A percentile compares a stretch with the other conserved stretches of the same genome.
Evolutionary conservation across 176 grass and related monocot species (phyloP).

Genomic region (Lolium rigidum): DNA sequence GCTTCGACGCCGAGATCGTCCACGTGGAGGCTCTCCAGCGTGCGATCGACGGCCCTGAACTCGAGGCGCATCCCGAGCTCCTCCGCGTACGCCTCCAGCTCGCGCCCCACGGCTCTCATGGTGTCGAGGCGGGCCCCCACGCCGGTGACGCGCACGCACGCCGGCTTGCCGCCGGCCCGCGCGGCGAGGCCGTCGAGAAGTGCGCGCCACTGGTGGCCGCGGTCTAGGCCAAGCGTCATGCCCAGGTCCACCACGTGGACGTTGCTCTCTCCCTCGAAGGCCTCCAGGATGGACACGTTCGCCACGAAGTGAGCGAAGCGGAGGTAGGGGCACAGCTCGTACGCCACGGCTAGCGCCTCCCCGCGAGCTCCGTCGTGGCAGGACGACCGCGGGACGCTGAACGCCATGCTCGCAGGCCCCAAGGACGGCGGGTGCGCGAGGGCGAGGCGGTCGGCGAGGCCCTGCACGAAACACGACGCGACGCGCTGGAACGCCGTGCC

Average conservation of each 20-base stretch:
- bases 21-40: slow-evolving; percentile 54
- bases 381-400: slow-evolving; percentile 47
- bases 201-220: slow-evolving; percentile 59
- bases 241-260: slow-evolving; percentile 74
- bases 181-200: slow-evolving; percentile 59
- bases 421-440: slow-evolving; percentile 59
- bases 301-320: slow-evolving; percentile 81
- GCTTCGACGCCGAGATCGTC: slow-evolving; percentile 48
- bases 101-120: slow-evolving; percentile 48
- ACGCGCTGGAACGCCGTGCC: slow-evolving; percentile 79
- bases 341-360: slow-evolving; percentile 68
- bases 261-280: slow-evolving; percentile 64
- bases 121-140: slow-evolving; percentile 43
- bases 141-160: slow-evolving; percentile 54
- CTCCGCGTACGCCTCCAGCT: slow-evolving; percentile 44
- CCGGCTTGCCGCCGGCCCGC: slow-evolving; percentile 31
- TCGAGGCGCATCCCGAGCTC: slow-evolving; percentile 50
- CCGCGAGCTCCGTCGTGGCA: slow-evolving; percentile 37
- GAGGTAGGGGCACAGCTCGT: slow-evolving; percentile 80
- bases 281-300: slow-evolving; percentile 65
- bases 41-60: slow-evolving; percentile 52
- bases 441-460: slow-evolving; percentile 58
- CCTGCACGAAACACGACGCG: slow-evolving; percentile 77
- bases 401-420: slow-evolving; percentile 56
- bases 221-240: slow-evolving; percentile 64